Evolutionary conservation across 331 rosid genomes (phyloP), one percentile per base, ranked within the genome.

Genomic region (Telfairia occidentalis): DNA sequence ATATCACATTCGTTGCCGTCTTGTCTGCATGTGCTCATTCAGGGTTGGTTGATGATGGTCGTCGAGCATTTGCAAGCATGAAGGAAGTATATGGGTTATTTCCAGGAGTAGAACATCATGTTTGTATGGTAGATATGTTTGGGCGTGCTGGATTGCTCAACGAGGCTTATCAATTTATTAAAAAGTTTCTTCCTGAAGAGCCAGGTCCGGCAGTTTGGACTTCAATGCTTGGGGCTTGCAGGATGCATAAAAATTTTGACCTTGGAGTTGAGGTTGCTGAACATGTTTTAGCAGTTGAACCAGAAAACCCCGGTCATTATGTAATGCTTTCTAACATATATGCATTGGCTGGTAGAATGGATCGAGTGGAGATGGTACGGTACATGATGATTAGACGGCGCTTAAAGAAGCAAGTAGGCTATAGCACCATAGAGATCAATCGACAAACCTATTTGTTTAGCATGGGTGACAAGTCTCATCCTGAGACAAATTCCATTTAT

Each of bases 11-110:
- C 57, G 96, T 94, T 55, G 90, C 92, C n/a, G 89, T 88, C 48
- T 78, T 94, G 79, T 83, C 97, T 0, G 98, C 96, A 57, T 94
- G 98, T 78, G 96, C 95, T 57, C 98, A 91, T 79, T 90, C 96
- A 15, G 92, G 98, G 85, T 80, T 94, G 26, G 79, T 94, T 48
- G 77, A 77, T 21, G 89, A 89, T 80, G 98, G 96, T 54, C 85
- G 86, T 24, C 50, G n/a, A 67, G 81, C 77, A 9, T 89, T 83
- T 81, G 82, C 84, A 55, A 84, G 82, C 82, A 94, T 94, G 95
- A 84, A 59, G 73, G 63, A 85, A 21, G 90, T 84, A 16, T 84
- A 88, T 64, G 95, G 88, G 40, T 71, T 91, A 26, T 79, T 84
- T 75, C 97, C 92, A 7, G 89, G 92, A 72, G 87, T 87, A 80